These are phyloP conservation scores for Phytopythium helicoides DNA, from an alignment of 352 stramenopile genomes.

Conservation along the genomic window DNA sequence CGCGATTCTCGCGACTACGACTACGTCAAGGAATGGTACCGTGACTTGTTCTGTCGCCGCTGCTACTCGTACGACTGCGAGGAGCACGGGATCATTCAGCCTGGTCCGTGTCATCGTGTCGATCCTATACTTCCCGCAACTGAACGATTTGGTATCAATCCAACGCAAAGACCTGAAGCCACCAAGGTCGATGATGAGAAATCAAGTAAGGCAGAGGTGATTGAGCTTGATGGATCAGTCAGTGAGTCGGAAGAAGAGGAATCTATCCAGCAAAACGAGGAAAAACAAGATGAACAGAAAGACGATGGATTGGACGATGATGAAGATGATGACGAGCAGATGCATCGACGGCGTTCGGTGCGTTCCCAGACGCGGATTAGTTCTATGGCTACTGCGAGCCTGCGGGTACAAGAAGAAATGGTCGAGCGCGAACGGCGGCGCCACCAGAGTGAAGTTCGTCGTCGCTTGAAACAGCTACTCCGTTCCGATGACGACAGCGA, in stretches of 20 bases:
- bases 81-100: constrained; percentile 82
- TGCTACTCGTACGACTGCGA: constrained; percentile 92
- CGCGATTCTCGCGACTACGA: constrained; percentile 43
- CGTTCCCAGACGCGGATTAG: constrained; percentile 64
- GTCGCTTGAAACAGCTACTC: constrained; percentile 35
- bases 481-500: constrained; percentile 53
- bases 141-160: constrained; percentile 20
- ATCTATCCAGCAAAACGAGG: constrained; percentile 1
- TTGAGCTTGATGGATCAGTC: constrained; percentile 1
- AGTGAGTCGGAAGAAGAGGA: background rate
- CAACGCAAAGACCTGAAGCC: background rate
- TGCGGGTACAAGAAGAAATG: constrained; percentile 60
- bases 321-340: constrained; percentile 5
- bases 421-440: constrained; percentile 41
- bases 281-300: constrained; percentile 11
- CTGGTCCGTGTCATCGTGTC: constrained; percentile 34
- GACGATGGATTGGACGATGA: background rate
- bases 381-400: constrained; percentile 51
- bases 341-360: constrained; percentile 37
- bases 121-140: constrained; percentile 67
- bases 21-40: constrained; percentile 72
- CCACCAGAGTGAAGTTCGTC: constrained; percentile 34
- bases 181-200: background rate
- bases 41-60: constrained; percentile 85
- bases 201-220: background rate